These are phyloP conservation scores for Suhomyces faveliae DNA, from an alignment of 805 yeast species.

Conservation along the genomic window DNA sequence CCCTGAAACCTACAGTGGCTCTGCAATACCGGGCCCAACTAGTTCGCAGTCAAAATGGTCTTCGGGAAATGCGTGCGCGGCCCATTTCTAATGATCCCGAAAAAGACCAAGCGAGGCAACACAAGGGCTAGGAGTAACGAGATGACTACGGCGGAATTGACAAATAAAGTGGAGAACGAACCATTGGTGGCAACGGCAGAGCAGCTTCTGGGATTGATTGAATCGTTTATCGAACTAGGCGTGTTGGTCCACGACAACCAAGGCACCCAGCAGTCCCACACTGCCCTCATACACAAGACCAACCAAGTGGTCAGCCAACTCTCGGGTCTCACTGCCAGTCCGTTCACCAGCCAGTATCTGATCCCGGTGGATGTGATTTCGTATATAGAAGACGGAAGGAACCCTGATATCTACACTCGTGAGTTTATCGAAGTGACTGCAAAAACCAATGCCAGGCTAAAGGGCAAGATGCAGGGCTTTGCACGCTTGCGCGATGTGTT, in stretches of 20 bases:
- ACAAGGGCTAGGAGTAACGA: too few species aligned
- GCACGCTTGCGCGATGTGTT: conserved; percentile 59
- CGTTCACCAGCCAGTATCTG: conserved; percentile 37
- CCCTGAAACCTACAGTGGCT: neutral
- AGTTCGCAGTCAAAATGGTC: conserved; percentile 4
- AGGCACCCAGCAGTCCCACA: conserved; percentile 77
- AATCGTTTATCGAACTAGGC: conserved; percentile 84
- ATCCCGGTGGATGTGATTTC: conserved; percentile 84
- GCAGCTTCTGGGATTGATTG: conserved; percentile 37
- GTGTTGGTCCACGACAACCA: conserved; percentile 91
- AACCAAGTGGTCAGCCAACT: conserved; percentile 44
- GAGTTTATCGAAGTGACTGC: conserved; percentile 95
- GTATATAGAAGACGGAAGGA: conserved; percentile 93
- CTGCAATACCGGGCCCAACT: neutral
- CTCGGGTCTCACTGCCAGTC: conserved; percentile 31
- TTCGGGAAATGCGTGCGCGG: conserved; percentile 2
- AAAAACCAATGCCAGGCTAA: conserved; percentile 79
- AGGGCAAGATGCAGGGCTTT: conserved; percentile 80
- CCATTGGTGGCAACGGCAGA: conserved; percentile 23
- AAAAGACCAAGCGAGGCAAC: too few species aligned
- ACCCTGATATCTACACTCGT: conserved; percentile 94
- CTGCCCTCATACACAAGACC: conserved; percentile 39
- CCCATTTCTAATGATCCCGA: neutral
- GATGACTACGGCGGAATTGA: conserved; percentile 25
- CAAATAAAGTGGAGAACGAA: conserved; percentile 18